Percentiles rank a stretch among this genome's conserved stretches.
Conservation (phyloP, 768 basidiomycete species). For the Suillus discolor region DNA sequence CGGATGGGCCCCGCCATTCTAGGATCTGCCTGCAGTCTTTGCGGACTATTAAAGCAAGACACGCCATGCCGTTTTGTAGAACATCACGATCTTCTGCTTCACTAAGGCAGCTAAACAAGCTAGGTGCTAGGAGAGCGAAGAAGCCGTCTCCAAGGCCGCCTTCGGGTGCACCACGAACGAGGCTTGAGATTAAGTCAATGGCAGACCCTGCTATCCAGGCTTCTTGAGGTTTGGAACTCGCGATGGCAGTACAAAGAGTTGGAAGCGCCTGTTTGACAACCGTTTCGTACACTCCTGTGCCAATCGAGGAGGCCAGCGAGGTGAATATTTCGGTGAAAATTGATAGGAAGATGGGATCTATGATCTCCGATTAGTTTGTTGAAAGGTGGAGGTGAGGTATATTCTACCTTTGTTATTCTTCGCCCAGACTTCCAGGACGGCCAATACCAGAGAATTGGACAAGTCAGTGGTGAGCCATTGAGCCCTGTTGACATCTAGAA, state of each 20-base stretch:
- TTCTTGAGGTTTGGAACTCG: slow-evolving; percentile 57
- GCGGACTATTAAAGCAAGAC: slow-evolving; percentile 81
- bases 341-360: slow-evolving; percentile 89
- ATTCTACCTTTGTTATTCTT: slow-evolving; percentile 80
- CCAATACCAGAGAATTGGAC: slow-evolving; percentile 63
- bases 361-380: slow-evolving; percentile 11
- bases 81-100: slow-evolving; percentile 85
- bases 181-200: slow-evolving; percentile 76
- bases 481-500: slow-evolving; percentile 72
- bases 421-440: slow-evolving; percentile 80
- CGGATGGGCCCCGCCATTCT: slow-evolving; percentile 67
- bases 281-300: slow-evolving; percentile 64
- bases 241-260: slow-evolving; percentile 65
- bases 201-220: slow-evolving; percentile 80
- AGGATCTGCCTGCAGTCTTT: slow-evolving; percentile 86
- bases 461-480: slow-evolving; percentile 73
- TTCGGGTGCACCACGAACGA: slow-evolving; percentile 66
- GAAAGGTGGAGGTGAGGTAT: background rate
- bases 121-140: slow-evolving; percentile 73
- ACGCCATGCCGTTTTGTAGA: slow-evolving; percentile 82
- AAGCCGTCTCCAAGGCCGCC: slow-evolving; percentile 78
- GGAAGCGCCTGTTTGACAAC: slow-evolving; percentile 79
- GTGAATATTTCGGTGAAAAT: slow-evolving; percentile 81
- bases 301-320: slow-evolving; percentile 63
- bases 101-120: slow-evolving; percentile 68